Conservation (phyloP, 202 grass and related monocot species). For the Elaeis oleifera region DNA sequence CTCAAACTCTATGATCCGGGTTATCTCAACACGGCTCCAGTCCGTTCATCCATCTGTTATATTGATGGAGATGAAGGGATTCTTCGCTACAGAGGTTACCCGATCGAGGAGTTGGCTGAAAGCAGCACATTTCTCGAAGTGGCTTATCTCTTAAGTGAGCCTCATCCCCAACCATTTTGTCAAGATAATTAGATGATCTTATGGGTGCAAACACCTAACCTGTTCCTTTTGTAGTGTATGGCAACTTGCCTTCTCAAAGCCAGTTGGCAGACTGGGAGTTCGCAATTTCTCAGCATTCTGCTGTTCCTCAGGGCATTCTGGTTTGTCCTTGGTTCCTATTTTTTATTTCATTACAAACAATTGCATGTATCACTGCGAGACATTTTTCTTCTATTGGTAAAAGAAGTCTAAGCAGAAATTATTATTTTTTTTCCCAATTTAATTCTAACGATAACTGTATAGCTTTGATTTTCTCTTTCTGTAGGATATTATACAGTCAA, state of each 20-base stretch:
- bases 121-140: constrained; percentile 67
- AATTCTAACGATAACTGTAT: neutral
- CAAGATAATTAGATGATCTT: constrained; percentile 1
- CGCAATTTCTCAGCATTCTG: constrained; percentile 85
- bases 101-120: constrained; percentile 88
- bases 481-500: constrained; percentile 91
- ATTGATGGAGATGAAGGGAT: constrained; percentile 97
- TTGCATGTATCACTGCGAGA: no score
- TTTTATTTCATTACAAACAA: neutral
- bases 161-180: neutral
- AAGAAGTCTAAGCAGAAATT: no score
- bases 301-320: constrained; percentile 85
- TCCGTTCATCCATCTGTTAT: constrained; percentile 70
- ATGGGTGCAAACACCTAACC: neutral
- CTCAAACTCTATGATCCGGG: constrained; percentile 94
- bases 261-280: constrained; percentile 82
- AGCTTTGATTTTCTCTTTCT: constrained; percentile 12
- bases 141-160: constrained; percentile 80
- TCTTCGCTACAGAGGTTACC: constrained; percentile 95
- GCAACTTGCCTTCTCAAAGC: constrained; percentile 66
- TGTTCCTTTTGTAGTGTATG: constrained; percentile 48
- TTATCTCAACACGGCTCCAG: constrained; percentile 82
- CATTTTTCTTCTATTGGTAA: no score
- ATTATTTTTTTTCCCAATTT: neutral
- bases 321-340: constrained; percentile 29